Evolutionary conservation across 352 stramenopile genomes (phyloP), one percentile per base, ranked within the genome.

Genomic region (Globisporangium cederbergense): DNA sequence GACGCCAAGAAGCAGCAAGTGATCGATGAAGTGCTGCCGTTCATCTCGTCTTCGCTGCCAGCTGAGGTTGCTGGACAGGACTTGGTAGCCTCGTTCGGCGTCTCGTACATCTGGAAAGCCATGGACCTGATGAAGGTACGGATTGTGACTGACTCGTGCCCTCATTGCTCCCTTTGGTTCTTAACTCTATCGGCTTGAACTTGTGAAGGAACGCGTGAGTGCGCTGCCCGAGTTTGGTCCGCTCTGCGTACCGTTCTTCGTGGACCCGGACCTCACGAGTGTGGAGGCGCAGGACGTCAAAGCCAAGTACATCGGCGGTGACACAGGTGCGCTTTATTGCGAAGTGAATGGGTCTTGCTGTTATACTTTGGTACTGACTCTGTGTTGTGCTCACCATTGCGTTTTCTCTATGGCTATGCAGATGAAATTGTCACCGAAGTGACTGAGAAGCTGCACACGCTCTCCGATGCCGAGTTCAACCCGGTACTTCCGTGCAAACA

Each of bases 51-150:
- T 3, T 71, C 67, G 18, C 66, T 92, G 50, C 43, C 28, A 47
- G 38, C 45, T 8, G 38, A 57, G 4, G 50, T 57, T 28, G 7
- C 14, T 28, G 28, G 40, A 55, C 11, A 38, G 42, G 71, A 79
- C 5, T 55, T 93, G 22, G 22, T 91, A n/a, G 46, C 72, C 1
- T 57, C 78, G 55, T 91, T 88, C 58, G 83, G 80, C 46, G 58
- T 81, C 13, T 70, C 87, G 20, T 94, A 93, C 68, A 77, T 92
- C 7, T 93, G 81, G 82, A 67, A 68, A 34, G 76, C 85, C 3
- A 89, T 94, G 75, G 74, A 87, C 62, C 54, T 94, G 40, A 96
- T 96, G 87, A 94, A 94, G 73, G 82, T 52, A n/a, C 46, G 3
- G 30, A 18, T 14, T 30, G 9, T 32, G 46, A 8, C 46, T 11